These are phyloP conservation scores for Plenodomus biglobosus DNA, from an alignment of 2,329 filamentous ascomycete species.

Conservation along the genomic window DNA sequence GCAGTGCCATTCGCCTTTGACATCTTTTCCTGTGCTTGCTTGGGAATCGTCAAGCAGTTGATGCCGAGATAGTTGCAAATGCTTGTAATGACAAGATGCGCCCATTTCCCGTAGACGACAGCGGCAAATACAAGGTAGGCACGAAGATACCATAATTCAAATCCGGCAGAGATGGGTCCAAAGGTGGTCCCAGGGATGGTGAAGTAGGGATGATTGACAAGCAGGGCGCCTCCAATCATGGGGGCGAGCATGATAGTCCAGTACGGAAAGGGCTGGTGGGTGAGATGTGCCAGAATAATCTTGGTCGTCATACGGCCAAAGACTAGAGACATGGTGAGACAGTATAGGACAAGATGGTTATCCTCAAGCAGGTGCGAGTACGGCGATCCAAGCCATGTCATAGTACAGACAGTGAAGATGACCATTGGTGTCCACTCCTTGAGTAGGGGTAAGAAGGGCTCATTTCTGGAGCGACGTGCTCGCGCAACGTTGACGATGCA, in stretches of 20 bases:
- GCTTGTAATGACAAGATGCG: slow-evolving; percentile 81
- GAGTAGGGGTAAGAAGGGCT: slow-evolving; percentile 80
- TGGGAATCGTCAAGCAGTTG: slow-evolving; percentile 82
- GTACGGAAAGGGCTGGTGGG: slow-evolving; percentile 90
- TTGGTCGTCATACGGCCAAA: slow-evolving; percentile 99
- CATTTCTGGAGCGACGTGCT: slow-evolving; percentile 70
- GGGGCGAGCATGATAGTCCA: slow-evolving; percentile 92
- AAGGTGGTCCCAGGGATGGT: slow-evolving; percentile 49
- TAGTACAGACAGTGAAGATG: slow-evolving; percentile 73
- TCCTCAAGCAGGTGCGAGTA: slow-evolving; percentile 78
- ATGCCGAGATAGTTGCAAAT: slow-evolving; percentile 94
- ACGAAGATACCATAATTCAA: slow-evolving; percentile 80
- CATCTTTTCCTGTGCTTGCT: slow-evolving; percentile 29
- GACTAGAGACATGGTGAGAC: slow-evolving; percentile 91
- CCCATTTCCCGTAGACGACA: slow-evolving; percentile 91
- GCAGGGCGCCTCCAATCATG: slow-evolving; percentile 77
- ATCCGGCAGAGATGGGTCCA: slow-evolving; percentile 61
- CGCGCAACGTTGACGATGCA: slow-evolving; percentile 84
- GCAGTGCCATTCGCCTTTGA: slow-evolving; percentile 30
- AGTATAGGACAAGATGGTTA: slow-evolving; percentile 90
- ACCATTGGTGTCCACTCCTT: slow-evolving; percentile 92
- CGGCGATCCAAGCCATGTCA: slow-evolving; percentile 86
- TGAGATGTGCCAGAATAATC: slow-evolving; percentile 95
- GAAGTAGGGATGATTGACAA: slow-evolving; percentile 79
- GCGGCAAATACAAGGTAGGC: slow-evolving; percentile 80